Evolutionary conservation across 2,329 filamentous ascomycete species (phyloP).

Genomic region (Exophiala oligosperma): DNA sequence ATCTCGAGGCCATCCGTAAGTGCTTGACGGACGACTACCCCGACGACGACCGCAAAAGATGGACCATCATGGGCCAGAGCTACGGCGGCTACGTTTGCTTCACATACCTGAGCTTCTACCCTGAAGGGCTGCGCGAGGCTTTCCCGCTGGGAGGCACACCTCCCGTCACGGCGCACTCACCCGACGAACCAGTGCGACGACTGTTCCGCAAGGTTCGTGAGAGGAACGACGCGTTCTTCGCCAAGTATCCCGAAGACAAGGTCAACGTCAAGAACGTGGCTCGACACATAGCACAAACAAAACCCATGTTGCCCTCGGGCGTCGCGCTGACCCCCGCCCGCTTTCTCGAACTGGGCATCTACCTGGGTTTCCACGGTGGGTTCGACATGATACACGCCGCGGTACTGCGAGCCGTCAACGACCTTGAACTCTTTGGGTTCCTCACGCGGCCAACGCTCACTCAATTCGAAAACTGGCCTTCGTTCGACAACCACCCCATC

Average conservation of each 20-base stretch:
- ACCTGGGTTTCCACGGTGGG: conserved; percentile 72
- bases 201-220: conserved; percentile 62
- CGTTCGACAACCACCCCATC: conserved; percentile 75
- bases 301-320: conserved; percentile 69
- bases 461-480: conserved; percentile 64
- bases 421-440: conserved; percentile 74
- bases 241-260: conserved; percentile 81
- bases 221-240: conserved; percentile 77
- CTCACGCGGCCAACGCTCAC: conserved; percentile 71
- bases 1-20: conserved; percentile 81
- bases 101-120: conserved; percentile 66
- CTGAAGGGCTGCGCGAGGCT: conserved; percentile 74
- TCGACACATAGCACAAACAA: conserved; percentile 55
- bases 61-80: conserved; percentile 86
- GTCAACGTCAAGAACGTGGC: conserved; percentile 67
- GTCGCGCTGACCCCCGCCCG: conserved; percentile 70
- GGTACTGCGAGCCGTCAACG: conserved; percentile 68
- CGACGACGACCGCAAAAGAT: conserved; percentile 68
- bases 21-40: conserved; percentile 71
- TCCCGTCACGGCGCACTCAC: conserved; percentile 54
- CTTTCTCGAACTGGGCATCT: conserved; percentile 74
- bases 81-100: conserved; percentile 87
- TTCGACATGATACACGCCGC: conserved; percentile 45
- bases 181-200: conserved; percentile 73
- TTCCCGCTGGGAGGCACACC: conserved; percentile 85